Evolutionary conservation across 768 basidiomycete genomes (phyloP).

Genomic region (Phanerochaete sordida): DNA sequence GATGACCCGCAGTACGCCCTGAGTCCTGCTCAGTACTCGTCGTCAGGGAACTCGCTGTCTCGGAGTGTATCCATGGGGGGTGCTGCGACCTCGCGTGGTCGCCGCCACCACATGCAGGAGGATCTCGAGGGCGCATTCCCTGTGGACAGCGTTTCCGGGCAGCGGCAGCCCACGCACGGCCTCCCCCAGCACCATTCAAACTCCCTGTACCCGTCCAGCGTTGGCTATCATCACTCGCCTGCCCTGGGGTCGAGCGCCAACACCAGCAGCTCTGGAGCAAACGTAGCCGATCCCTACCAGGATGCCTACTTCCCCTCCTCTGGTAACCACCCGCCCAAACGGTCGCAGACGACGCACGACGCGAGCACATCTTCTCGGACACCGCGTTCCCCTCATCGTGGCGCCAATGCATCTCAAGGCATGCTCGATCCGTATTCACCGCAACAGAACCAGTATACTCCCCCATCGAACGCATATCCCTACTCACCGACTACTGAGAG

Average conservation of each 20-base stretch:
- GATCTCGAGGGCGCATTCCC: constrained; percentile 58
- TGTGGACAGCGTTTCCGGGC: constrained; percentile 33
- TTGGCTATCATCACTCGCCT: constrained; percentile 54
- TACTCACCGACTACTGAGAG: constrained; percentile 38
- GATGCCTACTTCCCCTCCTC: constrained; percentile 63
- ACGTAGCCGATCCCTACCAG: constrained; percentile 44
- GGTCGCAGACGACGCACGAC: constrained; percentile 53
- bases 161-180: constrained; percentile 31
- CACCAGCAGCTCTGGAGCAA: constrained; percentile 33
- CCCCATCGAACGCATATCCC: constrained; percentile 42
- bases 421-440: constrained; percentile 70
- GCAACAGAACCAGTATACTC: constrained; percentile 65
- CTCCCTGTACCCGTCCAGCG: constrained; percentile 56
- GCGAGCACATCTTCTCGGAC: constrained; percentile 41
- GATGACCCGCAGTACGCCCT: constrained; percentile 48
- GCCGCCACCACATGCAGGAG: constrained; percentile 68
- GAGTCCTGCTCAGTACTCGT: constrained; percentile 45
- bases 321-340: constrained; percentile 47
- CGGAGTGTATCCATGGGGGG: constrained; percentile 67
- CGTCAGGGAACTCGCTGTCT: constrained; percentile 50
- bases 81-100: constrained; percentile 40
- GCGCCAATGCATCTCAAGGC: constrained; percentile 43
- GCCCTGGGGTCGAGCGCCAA: constrained; percentile 22
- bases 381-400: constrained; percentile 62
- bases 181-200: constrained; percentile 25